Evolutionary conservation across 2,329 filamentous ascomycete genomes (phyloP), one percentile per base, ranked within the genome.

Genomic region (Ceratocystis ficicola): DNA sequence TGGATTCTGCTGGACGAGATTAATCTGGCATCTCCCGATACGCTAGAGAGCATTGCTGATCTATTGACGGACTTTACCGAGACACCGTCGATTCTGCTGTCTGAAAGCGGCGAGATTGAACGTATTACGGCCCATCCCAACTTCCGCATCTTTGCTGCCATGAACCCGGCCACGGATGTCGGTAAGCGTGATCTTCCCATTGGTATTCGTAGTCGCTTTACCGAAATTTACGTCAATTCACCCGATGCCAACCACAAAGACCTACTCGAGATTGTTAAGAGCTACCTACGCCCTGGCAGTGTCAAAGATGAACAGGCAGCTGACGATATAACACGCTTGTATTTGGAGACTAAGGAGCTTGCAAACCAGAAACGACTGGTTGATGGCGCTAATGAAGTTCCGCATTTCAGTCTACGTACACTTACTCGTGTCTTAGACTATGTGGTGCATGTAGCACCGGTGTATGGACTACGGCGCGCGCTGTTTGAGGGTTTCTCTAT

Each of bases 1-100:
- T 99, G 94, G 94, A 88, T 99, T 32, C 81, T 99, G 20, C 81
- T 97, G 30, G 94, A 99, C 73, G 94, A 99, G 75, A 95, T 99
- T 72, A 99, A 99, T 73, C 77, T 99, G 68, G 94, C 94, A 5
- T 93, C 93, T 0, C 87, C 94, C 0, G 95, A 99, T 73, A 97
- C 94, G 0, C 78, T 99, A 3, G 94, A 99, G 75, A 92, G 91
- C 69, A 89, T 99, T 67, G 88, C 90, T 3, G 93, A 96, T 75
- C 80, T 99, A 7, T 79, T 99, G 64, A 86, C 87, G 64, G 89
- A 89, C 6, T 81, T 84, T 8, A 84, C 84, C 68, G 84, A 85
- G 44, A 79, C 80, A 0, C 93, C 93, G 1, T 96, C 90, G 0
- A 86, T 99, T 59, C 77, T 99, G 3, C 81, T 99, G 6, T 92